Conservation (phyloP, 495 filamentous ascomycete species). For the Gamarada debralockiae region DNA sequence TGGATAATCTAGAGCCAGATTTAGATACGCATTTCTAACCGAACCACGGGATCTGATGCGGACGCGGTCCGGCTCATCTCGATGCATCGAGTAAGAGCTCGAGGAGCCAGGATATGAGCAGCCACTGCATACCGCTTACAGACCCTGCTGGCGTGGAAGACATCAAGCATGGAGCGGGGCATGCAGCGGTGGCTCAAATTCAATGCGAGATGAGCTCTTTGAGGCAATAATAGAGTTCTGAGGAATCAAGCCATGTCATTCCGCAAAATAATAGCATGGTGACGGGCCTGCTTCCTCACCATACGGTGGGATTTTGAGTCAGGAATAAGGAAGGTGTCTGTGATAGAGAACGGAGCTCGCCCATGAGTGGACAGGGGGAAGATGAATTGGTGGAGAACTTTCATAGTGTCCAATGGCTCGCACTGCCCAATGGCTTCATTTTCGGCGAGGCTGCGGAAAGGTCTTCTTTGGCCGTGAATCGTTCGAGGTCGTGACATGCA, state of each 20-base stretch:
- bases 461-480: background rate
- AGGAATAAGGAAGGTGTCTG: background rate
- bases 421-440: background rate
- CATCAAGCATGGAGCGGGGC: background rate
- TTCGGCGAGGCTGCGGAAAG: conserved; percentile 8
- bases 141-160: conserved; percentile 5
- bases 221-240: background rate
- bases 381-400: no score
- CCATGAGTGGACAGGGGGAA: background rate
- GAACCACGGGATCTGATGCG: conserved; percentile 24
- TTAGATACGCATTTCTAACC: conserved; percentile 24
- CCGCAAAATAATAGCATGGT: background rate
- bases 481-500: conserved; percentile 9
- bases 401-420: background rate
- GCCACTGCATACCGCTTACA: conserved; percentile 21
- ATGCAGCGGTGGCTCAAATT: conserved; percentile 12
- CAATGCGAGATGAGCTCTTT: conserved; percentile 9
- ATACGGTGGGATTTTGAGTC: background rate
- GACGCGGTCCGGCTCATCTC: conserved; percentile 25
- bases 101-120: conserved; percentile 15
- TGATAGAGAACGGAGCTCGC: background rate
- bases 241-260: background rate
- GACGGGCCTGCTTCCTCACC: background rate
- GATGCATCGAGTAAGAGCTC: conserved; percentile 18
- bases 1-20: conserved; percentile 21